phyloP scores from a whole-genome alignment of 139 green algal species.

The Deuterostichococcus epilithicus region DNA sequence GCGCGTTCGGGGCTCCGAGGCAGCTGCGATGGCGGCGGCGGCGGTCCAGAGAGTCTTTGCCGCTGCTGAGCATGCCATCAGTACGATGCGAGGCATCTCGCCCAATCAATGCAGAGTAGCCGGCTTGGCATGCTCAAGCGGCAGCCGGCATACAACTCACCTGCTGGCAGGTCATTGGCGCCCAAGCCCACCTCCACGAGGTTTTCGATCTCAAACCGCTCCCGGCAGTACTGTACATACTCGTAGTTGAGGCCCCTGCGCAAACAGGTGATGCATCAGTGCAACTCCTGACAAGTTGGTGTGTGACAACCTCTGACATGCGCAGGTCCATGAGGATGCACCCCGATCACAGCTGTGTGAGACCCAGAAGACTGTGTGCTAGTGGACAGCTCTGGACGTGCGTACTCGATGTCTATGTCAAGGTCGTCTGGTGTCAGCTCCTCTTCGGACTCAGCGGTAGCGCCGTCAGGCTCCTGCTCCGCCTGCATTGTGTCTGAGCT shows the following conservation, averaged over 20 bases:
- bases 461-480: neutral
- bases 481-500: neutral
- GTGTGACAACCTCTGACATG: neutral
- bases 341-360: too few species aligned
- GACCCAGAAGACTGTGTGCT: neutral
- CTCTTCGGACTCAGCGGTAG: neutral
- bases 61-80: neutral
- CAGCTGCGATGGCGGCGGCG: too few species aligned
- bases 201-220: constrained; percentile 19
- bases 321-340: neutral
- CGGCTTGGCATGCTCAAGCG: too few species aligned
- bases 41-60: too few species aligned
- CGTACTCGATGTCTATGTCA: neutral
- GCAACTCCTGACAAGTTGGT: neutral
- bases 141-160: too few species aligned
- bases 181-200: constrained; percentile 23
- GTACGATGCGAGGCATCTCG: neutral
- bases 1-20: too few species aligned
- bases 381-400: neutral
- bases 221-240: constrained; percentile 39
- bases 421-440: neutral
- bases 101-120: neutral
- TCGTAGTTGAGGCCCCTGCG: neutral
- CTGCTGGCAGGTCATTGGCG: constrained; percentile 18
- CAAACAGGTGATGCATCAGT: neutral